A percentile compares a stretch with the other conserved stretches of the same genome.
These are phyloP conservation scores for Zopfia rhizophila DNA, from an alignment of 2,329 filamentous ascomycete genomes.

Conservation along the genomic window DNA sequence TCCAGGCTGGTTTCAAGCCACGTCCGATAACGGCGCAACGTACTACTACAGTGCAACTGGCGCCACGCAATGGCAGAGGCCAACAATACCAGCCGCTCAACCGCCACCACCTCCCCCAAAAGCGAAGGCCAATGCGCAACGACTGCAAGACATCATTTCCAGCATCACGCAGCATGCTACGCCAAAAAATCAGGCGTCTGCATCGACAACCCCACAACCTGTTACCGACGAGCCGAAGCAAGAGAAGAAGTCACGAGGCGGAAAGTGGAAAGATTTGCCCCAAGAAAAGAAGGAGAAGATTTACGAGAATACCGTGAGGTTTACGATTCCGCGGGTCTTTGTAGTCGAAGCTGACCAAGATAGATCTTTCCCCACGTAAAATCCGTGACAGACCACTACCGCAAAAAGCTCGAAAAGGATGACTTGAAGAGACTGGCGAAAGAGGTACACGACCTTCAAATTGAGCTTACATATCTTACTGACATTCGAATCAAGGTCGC, in stretches of 20 bases:
- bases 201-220: conserved; percentile 73
- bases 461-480: conserved; percentile 12
- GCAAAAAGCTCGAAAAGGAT: conserved; percentile 85
- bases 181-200: conserved; percentile 60
- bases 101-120: conserved; percentile 71
- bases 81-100: conserved; percentile 71
- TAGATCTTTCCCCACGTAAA: conserved; percentile 88
- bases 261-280: conserved; percentile 76
- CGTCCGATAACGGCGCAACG: conserved; percentile 73
- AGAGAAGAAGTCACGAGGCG: conserved; percentile 62
- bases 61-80: conserved; percentile 82
- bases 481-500: conserved; percentile 62
- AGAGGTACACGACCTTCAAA: conserved; percentile 57
- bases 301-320: conserved; percentile 88
- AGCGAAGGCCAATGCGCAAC: conserved; percentile 76
- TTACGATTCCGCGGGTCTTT: background rate
- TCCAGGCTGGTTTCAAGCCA: conserved; percentile 85
- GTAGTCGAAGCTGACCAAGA: conserved; percentile 18
- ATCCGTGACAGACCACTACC: conserved; percentile 86
- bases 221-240: conserved; percentile 64
- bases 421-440: conserved; percentile 73
- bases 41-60: conserved; percentile 87
- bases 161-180: conserved; percentile 78
- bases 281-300: conserved; percentile 93
- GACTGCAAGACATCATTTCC: conserved; percentile 79